Base-by-base conservation (phyloP, 805 yeast genomes). In the Sungouiozyma ichnusensis region DNA sequence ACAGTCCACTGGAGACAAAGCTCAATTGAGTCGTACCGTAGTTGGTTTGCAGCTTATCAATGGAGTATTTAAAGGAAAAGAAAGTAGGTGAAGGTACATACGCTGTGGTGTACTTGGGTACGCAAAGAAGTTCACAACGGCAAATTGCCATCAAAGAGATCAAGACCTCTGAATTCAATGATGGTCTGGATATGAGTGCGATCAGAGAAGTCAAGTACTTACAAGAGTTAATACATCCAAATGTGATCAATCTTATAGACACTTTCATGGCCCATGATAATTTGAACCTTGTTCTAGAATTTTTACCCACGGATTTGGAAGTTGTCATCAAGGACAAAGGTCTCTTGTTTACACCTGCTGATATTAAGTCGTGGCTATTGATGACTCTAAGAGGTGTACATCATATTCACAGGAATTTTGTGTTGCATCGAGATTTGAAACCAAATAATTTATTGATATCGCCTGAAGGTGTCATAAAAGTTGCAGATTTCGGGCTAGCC, bases 81-180 rank as follows among this genome's bases (percentile, higher is more conserved):
- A 88, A 87, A 58, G 97, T 92, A 20, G 99, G 99, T 57, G 99
- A 92, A 65, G 99, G 99, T 64, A 92, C 99, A 0, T 92, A 90
- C 67, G 99, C 99, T 37, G 94, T 88, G 43, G 99, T 92, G 4
- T 86, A 80, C 54, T 69, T 88, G 14, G 97, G 97, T 2, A 76
- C 68, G 64, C 38, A 72, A 76, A 20, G 61, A 63, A 38, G 56
- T 4, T 48, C 54, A 13, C 45, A 64, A 60, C 63, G 88, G 41
- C 69, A 71, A 40, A 81, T 92, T 29, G 99, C 99, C 49, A 81
- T 94, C 46, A 92, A 92, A 58, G 96, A 87, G 67, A 92, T 92
- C 70, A 92, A 92, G 55, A 82, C 94, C 0, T 94, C 94, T 2
- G 80, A 83, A 45, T 88, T 88, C 67, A 86, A 87, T 60, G 97